These are phyloP conservation scores for Glycyrrhiza uralensis DNA, from an alignment of 306 rosid species.

Conservation along the genomic window DNA sequence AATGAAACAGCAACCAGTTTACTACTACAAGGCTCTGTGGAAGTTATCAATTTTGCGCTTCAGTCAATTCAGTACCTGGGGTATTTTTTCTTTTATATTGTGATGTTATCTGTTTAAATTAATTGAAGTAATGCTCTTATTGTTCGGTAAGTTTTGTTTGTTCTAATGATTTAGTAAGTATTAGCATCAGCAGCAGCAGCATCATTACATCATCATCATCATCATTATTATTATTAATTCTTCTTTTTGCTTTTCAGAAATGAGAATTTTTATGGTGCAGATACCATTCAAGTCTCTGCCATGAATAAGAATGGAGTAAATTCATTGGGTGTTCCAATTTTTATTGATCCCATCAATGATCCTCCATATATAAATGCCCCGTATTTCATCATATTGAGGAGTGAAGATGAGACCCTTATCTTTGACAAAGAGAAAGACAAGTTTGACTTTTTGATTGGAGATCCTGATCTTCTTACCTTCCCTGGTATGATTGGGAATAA, in stretches of 20 bases:
- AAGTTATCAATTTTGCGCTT: conserved; percentile 68
- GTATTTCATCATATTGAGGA: conserved; percentile 54
- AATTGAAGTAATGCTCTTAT: neutral
- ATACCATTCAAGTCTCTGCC: conserved; percentile 53
- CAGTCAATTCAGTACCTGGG: conserved; percentile 80
- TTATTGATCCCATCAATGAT: conserved; percentile 75
- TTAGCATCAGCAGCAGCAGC: too few relatives aligned
- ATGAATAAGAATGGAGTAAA: conserved; percentile 66
- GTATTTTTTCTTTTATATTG: conserved; percentile 30
- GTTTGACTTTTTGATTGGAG: conserved; percentile 68
- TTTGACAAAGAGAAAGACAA: conserved; percentile 63
- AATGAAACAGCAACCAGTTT: conserved; percentile 45
- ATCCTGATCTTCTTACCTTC: conserved; percentile 68
- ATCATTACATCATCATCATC: too few relatives aligned
- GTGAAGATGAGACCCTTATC: conserved; percentile 54
- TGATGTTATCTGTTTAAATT: neutral
- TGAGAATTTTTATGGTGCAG: conserved; percentile 66
- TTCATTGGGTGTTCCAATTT: conserved; percentile 55
- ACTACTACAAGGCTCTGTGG: conserved; percentile 60
- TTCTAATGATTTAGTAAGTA: neutral
- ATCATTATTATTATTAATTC: neutral
- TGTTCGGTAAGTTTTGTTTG: neutral
- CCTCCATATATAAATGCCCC: conserved; percentile 73
- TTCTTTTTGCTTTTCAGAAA: conserved; percentile 39
- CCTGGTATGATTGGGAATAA: conserved; percentile 46